Evolutionary conservation across 1,284 basidiomycete species (phyloP).

Genomic region (Cystobasidium pallidum): DNA sequence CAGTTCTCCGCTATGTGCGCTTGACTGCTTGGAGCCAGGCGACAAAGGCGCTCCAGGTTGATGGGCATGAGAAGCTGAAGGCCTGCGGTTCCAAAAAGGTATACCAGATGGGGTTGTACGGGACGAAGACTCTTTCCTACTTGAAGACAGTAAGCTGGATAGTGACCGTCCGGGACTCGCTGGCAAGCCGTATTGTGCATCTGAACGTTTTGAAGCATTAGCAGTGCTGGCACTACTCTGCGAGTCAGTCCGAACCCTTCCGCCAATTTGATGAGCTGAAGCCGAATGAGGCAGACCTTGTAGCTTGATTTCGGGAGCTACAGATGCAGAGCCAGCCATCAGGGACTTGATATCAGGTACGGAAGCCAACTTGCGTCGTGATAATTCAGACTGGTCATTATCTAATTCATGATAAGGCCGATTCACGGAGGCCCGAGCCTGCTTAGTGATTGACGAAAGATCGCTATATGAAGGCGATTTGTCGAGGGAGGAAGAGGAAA

Average conservation of each 20-base stretch:
- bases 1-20: constrained; percentile 53
- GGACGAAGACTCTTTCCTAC: constrained; percentile 59
- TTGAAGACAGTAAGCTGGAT: constrained; percentile 56
- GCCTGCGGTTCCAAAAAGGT: constrained; percentile 82
- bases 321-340: constrained; percentile 17
- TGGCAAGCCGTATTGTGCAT: constrained; percentile 20
- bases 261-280: constrained; percentile 40
- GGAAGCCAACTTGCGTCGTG: constrained; percentile 49
- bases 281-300: constrained; percentile 43
- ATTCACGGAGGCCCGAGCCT: constrained; percentile 57
- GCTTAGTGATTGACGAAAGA: constrained; percentile 57
- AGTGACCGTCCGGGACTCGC: constrained; percentile 51
- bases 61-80: constrained; percentile 62
- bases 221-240: constrained; percentile 48
- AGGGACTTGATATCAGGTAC: constrained; percentile 50
- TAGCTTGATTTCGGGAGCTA: constrained; percentile 6
- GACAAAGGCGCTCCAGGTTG: constrained; percentile 54
- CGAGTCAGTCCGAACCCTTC: constrained; percentile 45
- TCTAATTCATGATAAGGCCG: neutral
- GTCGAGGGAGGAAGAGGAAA: constrained; percentile 44
- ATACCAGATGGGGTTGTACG: constrained; percentile 80
- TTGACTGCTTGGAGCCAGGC: constrained; percentile 27
- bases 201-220: constrained; percentile 28
- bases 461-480: constrained; percentile 53
- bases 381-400: constrained; percentile 7